Base-by-base conservation (phyloP, 1,284 basidiomycete genomes). In the Malassezia japonica region DNA sequence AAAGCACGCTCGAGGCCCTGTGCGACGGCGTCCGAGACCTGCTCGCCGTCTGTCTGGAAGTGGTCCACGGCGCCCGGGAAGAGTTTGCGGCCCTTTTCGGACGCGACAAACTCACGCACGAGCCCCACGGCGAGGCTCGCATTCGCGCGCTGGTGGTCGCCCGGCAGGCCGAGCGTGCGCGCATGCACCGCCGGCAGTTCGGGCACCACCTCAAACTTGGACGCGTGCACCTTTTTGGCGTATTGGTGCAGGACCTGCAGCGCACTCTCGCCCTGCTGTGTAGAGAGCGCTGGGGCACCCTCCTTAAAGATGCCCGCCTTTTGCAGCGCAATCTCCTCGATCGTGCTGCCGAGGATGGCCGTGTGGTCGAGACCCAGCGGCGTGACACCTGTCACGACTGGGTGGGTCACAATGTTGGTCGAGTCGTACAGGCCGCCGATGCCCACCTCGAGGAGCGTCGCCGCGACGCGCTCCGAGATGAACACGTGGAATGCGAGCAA, bases 291-390 rank as follows among this genome's bases (percentile, higher is more conserved):
- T 1, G 87, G 86, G 0, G 86, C 86, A 21, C 81, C 84, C 70
- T 81, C 75, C 79, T 99, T 99, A 76, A 86, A 98, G 48, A 99
- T 98, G 1, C 94, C 94, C 23, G 85, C 88, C 73, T 99, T 99
- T 70, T 98, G 94, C 78, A 80, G 82, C 1, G 91, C 89, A 60
- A 99, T 98, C 66, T 92, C 86, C 49, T 79, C 76, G 9, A 98
- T 76, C 0, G 91, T 95, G 67, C 85, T 85, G 2, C 94, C 94
- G 0, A 99, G 79, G 16, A 96, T 81, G 52, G 80, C 78, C n/a
- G 86, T 83, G 75, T 99, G 94, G 67, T 98, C 94, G 53, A 98
- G 79, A 0, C 94, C 94, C 6, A 98, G 79, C 9, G 89, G 81
- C 6, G 89, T 86, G 34, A 98, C 79, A 6, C 90, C 94, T 0